phyloP scores from a whole-genome alignment of 768 basidiomycete genomes.

The Lentinula sp. region DNA sequence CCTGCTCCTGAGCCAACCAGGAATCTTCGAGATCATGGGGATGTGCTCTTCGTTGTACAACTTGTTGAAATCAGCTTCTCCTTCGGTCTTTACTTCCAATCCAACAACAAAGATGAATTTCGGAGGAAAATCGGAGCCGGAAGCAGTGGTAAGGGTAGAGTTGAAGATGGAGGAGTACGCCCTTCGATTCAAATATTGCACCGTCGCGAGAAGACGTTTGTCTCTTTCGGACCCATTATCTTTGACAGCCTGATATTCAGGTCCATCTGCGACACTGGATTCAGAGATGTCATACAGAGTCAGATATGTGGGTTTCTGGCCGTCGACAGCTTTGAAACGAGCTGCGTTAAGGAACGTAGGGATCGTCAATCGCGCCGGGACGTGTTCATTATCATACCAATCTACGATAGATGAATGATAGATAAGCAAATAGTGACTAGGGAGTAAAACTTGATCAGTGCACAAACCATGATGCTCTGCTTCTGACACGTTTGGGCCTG shows the following conservation, averaged over 20 bases:
- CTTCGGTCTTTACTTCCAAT: conserved; percentile 14
- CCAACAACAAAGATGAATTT: conserved; percentile 17
- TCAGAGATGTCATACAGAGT: conserved; percentile 25
- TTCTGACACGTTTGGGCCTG: background rate
- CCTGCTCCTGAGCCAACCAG: conserved; percentile 24
- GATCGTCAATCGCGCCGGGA: conserved; percentile 22
- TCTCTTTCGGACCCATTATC: conserved; percentile 20
- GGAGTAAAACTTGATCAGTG: background rate
- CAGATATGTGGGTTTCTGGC: conserved; percentile 20
- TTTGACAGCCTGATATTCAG: conserved; percentile 21
- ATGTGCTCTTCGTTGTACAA: conserved; percentile 33
- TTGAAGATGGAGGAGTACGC: conserved; percentile 16
- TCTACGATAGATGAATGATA: conserved; percentile 13
- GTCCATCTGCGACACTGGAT: conserved; percentile 15
- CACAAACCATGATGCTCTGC: conserved; percentile 5
- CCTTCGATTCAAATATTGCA: conserved; percentile 19
- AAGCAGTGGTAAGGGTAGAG: conserved; percentile 12
- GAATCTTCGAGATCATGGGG: conserved; percentile 18
- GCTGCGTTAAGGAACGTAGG: conserved; percentile 23
- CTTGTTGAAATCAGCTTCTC: conserved; percentile 20
- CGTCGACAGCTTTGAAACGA: conserved; percentile 27
- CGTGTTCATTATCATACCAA: conserved; percentile 32
- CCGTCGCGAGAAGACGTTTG: conserved; percentile 17
- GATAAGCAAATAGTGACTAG: background rate
- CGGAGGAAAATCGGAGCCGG: conserved; percentile 10